A percentile compares a stretch with the other conserved stretches of the same genome.
Conservation (phyloP, 176 grass and related monocot genomes). For the Zea luxurians region DNA sequence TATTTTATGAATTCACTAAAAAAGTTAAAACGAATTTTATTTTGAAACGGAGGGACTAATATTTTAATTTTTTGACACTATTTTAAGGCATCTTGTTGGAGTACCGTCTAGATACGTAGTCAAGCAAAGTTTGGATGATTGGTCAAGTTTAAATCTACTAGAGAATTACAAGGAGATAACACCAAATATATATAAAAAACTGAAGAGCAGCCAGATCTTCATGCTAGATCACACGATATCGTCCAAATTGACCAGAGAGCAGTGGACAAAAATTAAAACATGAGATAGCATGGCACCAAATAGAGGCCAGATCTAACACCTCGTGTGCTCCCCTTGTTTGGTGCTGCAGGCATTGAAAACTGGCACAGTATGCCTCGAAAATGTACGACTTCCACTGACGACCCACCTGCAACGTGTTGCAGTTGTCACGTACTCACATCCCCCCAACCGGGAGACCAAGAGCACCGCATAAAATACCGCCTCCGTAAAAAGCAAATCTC, state of each 20-base stretch:
- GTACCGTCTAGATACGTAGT: too few species aligned
- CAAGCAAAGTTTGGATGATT: too few species aligned
- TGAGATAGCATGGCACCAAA: constrained; percentile 33
- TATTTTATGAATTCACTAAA: too few species aligned
- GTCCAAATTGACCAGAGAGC: constrained; percentile 29
- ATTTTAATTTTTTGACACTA: too few species aligned
- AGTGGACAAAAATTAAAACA: neutral
- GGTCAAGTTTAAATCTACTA: too few species aligned
- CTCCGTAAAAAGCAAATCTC: neutral
- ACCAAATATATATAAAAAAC: neutral
- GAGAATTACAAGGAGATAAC: too few species aligned
- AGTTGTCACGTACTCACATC: constrained; percentile 33
- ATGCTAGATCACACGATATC: constrained; percentile 14
- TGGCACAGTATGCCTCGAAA: constrained; percentile 38
- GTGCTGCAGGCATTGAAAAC: constrained; percentile 27
- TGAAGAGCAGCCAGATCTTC: neutral
- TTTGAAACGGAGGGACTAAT: too few species aligned
- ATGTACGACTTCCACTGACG: constrained; percentile 32
- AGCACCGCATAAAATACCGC: constrained; percentile 22
- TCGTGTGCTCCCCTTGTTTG: constrained; percentile 32
- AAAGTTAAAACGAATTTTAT: too few species aligned
- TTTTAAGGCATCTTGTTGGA: too few species aligned
- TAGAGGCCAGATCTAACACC: constrained; percentile 30
- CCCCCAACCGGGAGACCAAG: constrained; percentile 34
- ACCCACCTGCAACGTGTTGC: constrained; percentile 31